Percentiles rank a stretch among this genome's conserved stretches.
phyloP scores from a whole-genome alignment of 2,329 filamentous ascomycete genomes.

The Fusarium staphyleae region DNA sequence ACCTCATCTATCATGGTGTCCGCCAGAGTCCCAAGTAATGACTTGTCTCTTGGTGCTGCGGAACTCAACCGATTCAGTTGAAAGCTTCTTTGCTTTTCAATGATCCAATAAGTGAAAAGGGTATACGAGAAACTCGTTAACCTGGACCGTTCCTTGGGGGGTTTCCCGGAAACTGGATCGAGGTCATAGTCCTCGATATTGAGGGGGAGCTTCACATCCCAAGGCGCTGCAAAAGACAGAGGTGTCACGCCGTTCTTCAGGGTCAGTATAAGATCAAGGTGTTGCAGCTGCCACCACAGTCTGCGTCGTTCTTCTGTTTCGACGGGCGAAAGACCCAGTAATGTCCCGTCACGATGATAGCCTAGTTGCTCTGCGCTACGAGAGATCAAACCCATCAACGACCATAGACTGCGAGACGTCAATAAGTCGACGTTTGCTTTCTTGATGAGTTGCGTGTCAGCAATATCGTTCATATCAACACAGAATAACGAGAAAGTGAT shows the following conservation, averaged over 20 bases:
- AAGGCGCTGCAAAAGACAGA: constrained; percentile 3
- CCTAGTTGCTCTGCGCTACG: constrained; percentile 19
- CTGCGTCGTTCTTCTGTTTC: constrained; percentile 23
- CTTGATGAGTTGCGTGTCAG: not conserved
- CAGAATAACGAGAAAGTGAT: accelerated
- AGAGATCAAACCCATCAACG: constrained; percentile 2
- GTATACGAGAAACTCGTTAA: constrained; percentile 12
- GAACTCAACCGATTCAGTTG: not conserved
- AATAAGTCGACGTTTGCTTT: constrained; percentile 14
- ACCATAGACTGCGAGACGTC: constrained; percentile 3
- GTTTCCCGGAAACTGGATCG: not conserved
- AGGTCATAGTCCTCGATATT: constrained; percentile 23
- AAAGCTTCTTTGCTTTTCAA: constrained; percentile 8
- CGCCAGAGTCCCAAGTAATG: not conserved
- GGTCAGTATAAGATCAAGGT: constrained; percentile 6
- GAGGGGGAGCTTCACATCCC: constrained; percentile 18
- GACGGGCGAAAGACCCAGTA: not conserved
- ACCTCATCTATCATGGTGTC: not conserved
- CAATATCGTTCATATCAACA: not conserved
- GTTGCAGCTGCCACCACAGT: constrained; percentile 20
- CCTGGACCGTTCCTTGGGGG: not conserved
- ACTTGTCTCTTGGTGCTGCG: not conserved
- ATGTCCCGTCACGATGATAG: constrained; percentile 16
- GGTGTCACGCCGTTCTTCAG: constrained; percentile 8
- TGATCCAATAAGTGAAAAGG: not conserved